Conservation (phyloP, 352 stramenopile species). For the Pseudoperonospora humuli region DNA sequence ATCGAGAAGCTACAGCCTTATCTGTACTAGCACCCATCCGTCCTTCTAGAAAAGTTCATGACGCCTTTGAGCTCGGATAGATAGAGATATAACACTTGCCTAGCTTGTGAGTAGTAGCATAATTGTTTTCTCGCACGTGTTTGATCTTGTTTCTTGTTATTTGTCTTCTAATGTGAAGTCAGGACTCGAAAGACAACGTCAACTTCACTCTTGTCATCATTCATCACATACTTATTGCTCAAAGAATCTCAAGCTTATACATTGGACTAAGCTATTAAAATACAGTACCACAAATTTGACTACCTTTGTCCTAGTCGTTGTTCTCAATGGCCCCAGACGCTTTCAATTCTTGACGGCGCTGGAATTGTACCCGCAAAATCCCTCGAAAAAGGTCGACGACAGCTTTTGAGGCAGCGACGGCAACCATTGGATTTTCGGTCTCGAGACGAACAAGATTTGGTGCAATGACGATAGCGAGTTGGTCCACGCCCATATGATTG, state of each 20-base stretch:
- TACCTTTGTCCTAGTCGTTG: conserved; percentile 10
- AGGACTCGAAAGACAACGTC: neutral
- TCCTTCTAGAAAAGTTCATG: conserved; percentile 2
- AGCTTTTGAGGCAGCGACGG: conserved; percentile 77
- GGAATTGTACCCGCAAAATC: conserved; percentile 37
- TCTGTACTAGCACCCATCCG: conserved; percentile 55
- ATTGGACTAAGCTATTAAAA: conserved; percentile 13
- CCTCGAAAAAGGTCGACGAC: conserved; percentile 68
- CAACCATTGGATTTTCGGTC: conserved; percentile 79
- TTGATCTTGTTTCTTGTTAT: neutral
- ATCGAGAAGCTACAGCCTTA: conserved; percentile 71
- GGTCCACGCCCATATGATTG: conserved; percentile 88
- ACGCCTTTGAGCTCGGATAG: conserved; percentile 14
- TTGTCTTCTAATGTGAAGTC: neutral
- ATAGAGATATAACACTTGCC: conserved; percentile 25
- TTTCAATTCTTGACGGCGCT: conserved; percentile 19
- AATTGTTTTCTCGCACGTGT: conserved; percentile 5
- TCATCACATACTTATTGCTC: conserved; percentile 8
- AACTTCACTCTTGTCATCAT: conserved; percentile 12
- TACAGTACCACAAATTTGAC: conserved; percentile 12
- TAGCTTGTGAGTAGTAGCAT: conserved; percentile 27
- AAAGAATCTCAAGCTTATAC: conserved; percentile 11
- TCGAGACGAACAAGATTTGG: conserved; percentile 86
- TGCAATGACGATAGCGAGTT: conserved; percentile 85
- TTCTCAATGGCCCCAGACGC: conserved; percentile 1